These are phyloP conservation scores for Starmerella ratchasimensis DNA, from an alignment of 805 yeast species.

Conservation along the genomic window DNA sequence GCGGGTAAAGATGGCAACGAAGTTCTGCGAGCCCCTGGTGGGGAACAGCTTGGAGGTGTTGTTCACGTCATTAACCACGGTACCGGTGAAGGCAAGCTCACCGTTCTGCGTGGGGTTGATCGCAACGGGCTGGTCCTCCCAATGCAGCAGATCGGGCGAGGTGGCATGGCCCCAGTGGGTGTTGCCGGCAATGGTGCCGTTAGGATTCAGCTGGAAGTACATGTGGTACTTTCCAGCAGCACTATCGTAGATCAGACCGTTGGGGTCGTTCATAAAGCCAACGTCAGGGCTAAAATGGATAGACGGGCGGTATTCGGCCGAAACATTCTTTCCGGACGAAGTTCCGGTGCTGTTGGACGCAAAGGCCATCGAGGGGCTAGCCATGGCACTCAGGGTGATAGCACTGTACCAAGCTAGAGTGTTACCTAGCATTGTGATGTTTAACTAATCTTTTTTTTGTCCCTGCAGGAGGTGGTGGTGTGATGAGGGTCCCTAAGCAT, in stretches of 20 bases:
- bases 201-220: slow-evolving; percentile 31
- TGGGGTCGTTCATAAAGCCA: slow-evolving; percentile 36
- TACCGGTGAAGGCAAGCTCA: slow-evolving; percentile 29
- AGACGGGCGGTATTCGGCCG: slow-evolving; percentile 14
- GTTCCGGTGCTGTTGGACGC: no score
- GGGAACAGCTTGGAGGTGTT: slow-evolving; percentile 28
- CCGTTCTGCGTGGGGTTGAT: slow-evolving; percentile 20
- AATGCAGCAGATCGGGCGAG: slow-evolving; percentile 26
- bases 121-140: slow-evolving; percentile 29
- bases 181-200: slow-evolving; percentile 25
- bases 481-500: no score
- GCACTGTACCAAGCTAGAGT: no score
- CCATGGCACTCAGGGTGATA: no score
- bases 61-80: slow-evolving; percentile 28
- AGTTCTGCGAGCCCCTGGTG: slow-evolving; percentile 22
- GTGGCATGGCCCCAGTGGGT: slow-evolving; percentile 35
- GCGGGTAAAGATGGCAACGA: slow-evolving; percentile 30
- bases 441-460: no score
- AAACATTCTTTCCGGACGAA: not conserved
- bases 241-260: slow-evolving; percentile 30
- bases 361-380: no score
- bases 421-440: no score
- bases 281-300: slow-evolving; percentile 28
- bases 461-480: no score
- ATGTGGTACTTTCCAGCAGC: slow-evolving; percentile 25